Conservation (phyloP, 2,329 filamentous ascomycete species). For the Alternaria triticina region DNA sequence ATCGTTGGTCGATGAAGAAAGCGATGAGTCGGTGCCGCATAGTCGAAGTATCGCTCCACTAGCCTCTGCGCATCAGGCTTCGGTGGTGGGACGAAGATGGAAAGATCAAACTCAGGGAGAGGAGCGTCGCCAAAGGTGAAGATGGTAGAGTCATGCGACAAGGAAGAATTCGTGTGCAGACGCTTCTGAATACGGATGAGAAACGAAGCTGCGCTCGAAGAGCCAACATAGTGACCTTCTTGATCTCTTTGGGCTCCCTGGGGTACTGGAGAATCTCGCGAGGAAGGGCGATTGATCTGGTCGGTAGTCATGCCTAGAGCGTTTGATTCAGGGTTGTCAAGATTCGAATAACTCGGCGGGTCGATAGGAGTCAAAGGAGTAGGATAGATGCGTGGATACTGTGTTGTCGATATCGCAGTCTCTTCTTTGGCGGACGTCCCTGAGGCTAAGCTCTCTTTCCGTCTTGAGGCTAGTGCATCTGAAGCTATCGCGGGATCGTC, state of each 20-base stretch:
- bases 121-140: constrained; percentile 60
- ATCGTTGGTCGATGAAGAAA: constrained; percentile 63
- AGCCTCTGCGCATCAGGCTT: constrained; percentile 54
- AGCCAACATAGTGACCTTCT: constrained; percentile 58
- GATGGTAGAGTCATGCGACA: constrained; percentile 53
- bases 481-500: constrained; percentile 38
- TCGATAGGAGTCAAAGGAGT: constrained; percentile 19
- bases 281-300: constrained; percentile 29
- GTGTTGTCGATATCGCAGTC: constrained; percentile 22
- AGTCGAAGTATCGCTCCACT: constrained; percentile 64
- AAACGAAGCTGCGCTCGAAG: constrained; percentile 58
- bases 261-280: constrained; percentile 55
- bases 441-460: constrained; percentile 15
- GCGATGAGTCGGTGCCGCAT: constrained; percentile 65
- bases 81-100: constrained; percentile 52
- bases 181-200: constrained; percentile 58
- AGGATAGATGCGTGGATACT: constrained; percentile 25
- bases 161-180: constrained; percentile 50
- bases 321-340: constrained; percentile 6
- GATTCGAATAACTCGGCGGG: constrained; percentile 18
- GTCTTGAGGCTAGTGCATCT: constrained; percentile 21
- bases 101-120: constrained; percentile 53
- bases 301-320: constrained; percentile 22
- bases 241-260: constrained; percentile 50
- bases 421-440: constrained; percentile 16